Base-by-base conservation (phyloP, 805 yeast genomes). In the Trichomonascus vanleenenianus region DNA sequence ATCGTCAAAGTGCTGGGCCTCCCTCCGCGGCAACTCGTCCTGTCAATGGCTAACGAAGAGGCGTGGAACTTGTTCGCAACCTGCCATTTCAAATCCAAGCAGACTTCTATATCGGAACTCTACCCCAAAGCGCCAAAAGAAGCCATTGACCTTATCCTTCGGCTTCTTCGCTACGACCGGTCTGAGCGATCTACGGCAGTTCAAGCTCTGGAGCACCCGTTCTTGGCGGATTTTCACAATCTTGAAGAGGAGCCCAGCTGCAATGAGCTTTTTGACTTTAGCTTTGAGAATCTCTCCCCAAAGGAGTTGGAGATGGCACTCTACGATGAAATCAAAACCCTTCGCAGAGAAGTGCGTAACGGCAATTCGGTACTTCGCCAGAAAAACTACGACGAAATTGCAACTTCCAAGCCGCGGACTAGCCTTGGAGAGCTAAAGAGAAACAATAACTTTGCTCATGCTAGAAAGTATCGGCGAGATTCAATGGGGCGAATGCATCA, bases 1-100 rank as follows among this genome's bases (percentile, higher is more conserved):
- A 85, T 89, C 15, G 65, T 79, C 44, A 76, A 78, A 56, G 71
- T 83, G 0, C 63, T 87, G 42, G 97, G 96, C 0, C 65, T 79
- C 0, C 96, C 96, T 0, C 62, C 79, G 4, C 35, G 43, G 15
- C 44, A 49, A 4, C 38, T 42, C 3, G 22, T 51, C 14, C 25
- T 32, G 2, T 25, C 18, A 3, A 33, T 33, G 30, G 42, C 42
- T 7, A 27, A 31, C 31, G 15, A 27, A 39, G 20, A 44, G 43
- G 43, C 38, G 8, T 39, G 47, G 43, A 36, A 32, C 31, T 39
- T 38, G n/a, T 18, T 34, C 19, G 16, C 9, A 14, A 15, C 14
- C 14, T 34, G 37, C 9, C 19, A 18, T 14, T 14, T 12, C 14
- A 19, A 37, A n/a, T 16, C 9, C 7, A 16, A 37, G 30, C 14